These are phyloP conservation scores for Calonectria ilicicola DNA, from an alignment of 2,329 filamentous ascomycete species.

Conservation along the genomic window DNA sequence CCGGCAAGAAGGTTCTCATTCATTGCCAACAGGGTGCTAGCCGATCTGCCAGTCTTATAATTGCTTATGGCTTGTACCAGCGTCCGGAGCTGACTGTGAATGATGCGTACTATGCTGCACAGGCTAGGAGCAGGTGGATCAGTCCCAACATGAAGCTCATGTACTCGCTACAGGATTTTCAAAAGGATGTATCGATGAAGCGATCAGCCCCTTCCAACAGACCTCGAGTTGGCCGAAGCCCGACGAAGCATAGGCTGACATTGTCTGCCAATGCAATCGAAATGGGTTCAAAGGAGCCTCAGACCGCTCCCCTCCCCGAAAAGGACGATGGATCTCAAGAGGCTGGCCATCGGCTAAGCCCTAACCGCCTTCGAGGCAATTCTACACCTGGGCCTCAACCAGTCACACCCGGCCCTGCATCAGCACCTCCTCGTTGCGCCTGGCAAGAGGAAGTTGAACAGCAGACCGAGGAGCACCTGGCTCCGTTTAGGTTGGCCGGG, in stretches of 20 bases:
- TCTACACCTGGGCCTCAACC: slow-evolving; percentile 64
- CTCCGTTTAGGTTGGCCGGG: slow-evolving; percentile 36
- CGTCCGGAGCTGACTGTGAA: slow-evolving; percentile 83
- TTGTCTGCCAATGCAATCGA: slow-evolving; percentile 71
- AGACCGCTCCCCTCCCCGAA: slow-evolving; percentile 70
- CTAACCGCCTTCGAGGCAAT: slow-evolving; percentile 62
- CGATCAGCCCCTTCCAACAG: slow-evolving; percentile 59
- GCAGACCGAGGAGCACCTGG: slow-evolving; percentile 39
- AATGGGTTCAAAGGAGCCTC: slow-evolving; percentile 64
- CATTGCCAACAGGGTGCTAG: slow-evolving; percentile 91
- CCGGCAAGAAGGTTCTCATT: slow-evolving; percentile 83
- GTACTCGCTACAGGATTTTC: slow-evolving; percentile 88
- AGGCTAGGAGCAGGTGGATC: slow-evolving; percentile 87
- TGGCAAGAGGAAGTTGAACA: slow-evolving; percentile 65
- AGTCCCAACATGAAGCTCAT: slow-evolving; percentile 93
- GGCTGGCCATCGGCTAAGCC: slow-evolving; percentile 53
- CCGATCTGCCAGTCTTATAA: slow-evolving; percentile 86
- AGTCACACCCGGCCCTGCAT: slow-evolving; percentile 73
- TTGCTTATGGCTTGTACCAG: slow-evolving; percentile 86
- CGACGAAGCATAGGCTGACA: slow-evolving; percentile 70
- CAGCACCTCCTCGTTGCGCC: slow-evolving; percentile 72
- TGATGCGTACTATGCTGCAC: slow-evolving; percentile 84
- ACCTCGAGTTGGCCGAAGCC: slow-evolving; percentile 64
- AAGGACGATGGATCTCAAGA: slow-evolving; percentile 61
- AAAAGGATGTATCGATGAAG: slow-evolving; percentile 70